A percentile compares a stretch with the other conserved stretches of the same genome.
phyloP scores from a whole-genome alignment of 2,329 filamentous ascomycete species.

The Colletotrichum filicis region DNA sequence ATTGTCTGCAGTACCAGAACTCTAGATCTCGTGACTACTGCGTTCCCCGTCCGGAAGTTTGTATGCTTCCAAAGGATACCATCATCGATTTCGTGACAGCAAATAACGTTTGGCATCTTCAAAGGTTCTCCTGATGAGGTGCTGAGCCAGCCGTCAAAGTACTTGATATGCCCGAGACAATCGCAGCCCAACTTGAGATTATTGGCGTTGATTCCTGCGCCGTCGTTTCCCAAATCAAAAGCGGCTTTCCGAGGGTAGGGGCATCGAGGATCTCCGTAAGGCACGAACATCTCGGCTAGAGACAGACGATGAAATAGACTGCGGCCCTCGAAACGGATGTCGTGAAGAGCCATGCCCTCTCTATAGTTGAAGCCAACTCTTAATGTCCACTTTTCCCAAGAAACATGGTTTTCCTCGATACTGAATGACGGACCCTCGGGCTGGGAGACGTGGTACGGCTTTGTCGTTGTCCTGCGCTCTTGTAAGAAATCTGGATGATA shows the following conservation, averaged over 20 bases:
- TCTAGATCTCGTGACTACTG: slow-evolving; percentile 67
- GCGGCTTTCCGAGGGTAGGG: slow-evolving; percentile 76
- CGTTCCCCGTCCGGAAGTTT: slow-evolving; percentile 69
- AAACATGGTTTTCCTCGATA: slow-evolving; percentile 57
- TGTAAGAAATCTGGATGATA: slow-evolving; percentile 46
- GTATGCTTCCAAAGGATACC: slow-evolving; percentile 75
- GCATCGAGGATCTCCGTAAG: slow-evolving; percentile 72
- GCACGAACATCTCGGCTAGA: slow-evolving; percentile 77
- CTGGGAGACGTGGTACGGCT: slow-evolving; percentile 51
- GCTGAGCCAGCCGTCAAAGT: slow-evolving; percentile 48
- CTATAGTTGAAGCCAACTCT: slow-evolving; percentile 76
- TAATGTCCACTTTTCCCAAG: slow-evolving; percentile 76
- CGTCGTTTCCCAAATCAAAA: slow-evolving; percentile 77
- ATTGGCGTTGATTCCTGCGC: slow-evolving; percentile 72
- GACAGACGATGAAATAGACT: slow-evolving; percentile 75
- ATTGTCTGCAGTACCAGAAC: slow-evolving; percentile 73
- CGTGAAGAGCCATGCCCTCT: slow-evolving; percentile 76
- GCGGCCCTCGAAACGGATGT: slow-evolving; percentile 73
- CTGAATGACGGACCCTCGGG: slow-evolving; percentile 49
- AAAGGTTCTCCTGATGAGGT: slow-evolving; percentile 44
- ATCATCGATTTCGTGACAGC: slow-evolving; percentile 55
- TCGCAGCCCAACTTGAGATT: slow-evolving; percentile 75
- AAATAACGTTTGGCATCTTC: slow-evolving; percentile 48
- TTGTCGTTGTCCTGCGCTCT: slow-evolving; percentile 42
- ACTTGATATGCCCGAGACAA: slow-evolving; percentile 71